phyloP scores from a whole-genome alignment of 345 rosid species.

The Mallotus nudiflorus region DNA sequence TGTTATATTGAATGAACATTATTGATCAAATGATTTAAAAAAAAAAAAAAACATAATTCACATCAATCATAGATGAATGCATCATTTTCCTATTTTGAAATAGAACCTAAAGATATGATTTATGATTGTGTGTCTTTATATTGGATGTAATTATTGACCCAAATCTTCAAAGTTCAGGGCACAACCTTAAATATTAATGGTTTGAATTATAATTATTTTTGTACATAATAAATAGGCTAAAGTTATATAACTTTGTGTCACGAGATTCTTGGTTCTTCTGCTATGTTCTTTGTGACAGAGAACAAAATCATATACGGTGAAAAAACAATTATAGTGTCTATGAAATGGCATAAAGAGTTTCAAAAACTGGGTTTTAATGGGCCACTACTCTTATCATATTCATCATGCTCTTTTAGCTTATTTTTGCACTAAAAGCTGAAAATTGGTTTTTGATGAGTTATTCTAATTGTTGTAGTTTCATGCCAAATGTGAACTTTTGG shows the following conservation, averaged over 20 bases:
- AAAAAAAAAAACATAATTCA: no score
- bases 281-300: not conserved
- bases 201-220: no score
- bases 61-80: no score
- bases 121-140: not conserved
- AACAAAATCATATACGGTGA: not conserved
- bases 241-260: not conserved
- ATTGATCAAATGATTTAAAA: not conserved
- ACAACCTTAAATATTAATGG: no score
- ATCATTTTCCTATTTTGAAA: no score
- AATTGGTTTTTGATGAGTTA: not conserved
- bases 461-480: not conserved
- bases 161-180: not conserved
- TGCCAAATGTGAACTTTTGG: slow-evolving; percentile 7
- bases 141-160: not conserved
- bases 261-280: slow-evolving; percentile 17
- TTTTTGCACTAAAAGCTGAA: not conserved
- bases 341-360: not conserved
- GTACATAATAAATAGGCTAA: not conserved
- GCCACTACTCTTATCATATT: slow-evolving; percentile 5
- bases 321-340: not conserved
- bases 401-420: not conserved
- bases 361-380: not conserved
- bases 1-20: no score
- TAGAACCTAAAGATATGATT: not conserved